Evolutionary conservation across 176 grass and related monocot genomes (phyloP).

Genomic region (Alopecurus myosuroides): DNA sequence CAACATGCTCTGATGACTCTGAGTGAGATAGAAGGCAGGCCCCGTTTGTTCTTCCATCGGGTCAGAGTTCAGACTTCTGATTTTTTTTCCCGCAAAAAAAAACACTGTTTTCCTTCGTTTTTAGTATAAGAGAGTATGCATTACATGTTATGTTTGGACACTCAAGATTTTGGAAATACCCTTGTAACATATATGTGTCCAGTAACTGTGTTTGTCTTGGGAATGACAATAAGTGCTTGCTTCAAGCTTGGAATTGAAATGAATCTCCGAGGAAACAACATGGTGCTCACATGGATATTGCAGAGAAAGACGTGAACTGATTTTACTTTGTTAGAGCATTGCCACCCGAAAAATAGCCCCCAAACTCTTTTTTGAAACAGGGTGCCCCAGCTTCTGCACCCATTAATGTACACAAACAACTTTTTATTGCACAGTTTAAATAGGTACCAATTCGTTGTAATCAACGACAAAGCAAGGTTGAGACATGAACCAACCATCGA

Average conservation of each 20-base stretch:
- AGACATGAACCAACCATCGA: too few species aligned
- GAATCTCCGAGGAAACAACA: too few species aligned
- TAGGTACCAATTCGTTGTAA: too few species aligned
- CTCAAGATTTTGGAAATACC: background rate
- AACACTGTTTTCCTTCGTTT: background rate
- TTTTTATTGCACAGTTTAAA: too few species aligned
- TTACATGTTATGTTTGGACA: background rate
- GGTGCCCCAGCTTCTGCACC: too few species aligned
- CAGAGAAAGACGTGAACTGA: too few species aligned
- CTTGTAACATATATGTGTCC: background rate
- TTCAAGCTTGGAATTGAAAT: background rate
- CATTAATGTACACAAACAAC: too few species aligned
- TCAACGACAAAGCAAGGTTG: too few species aligned
- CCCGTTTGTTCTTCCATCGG: background rate
- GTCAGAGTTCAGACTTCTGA: background rate
- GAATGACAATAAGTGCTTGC: background rate
- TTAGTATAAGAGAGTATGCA: background rate
- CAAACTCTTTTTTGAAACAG: too few species aligned
- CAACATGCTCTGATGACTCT: constrained; percentile 55
- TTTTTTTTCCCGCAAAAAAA: background rate
- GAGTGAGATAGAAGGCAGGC: background rate
- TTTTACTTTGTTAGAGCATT: too few species aligned
- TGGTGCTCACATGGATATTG: too few species aligned
- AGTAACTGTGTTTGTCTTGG: constrained; percentile 1
- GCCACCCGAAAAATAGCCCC: too few species aligned